These are phyloP conservation scores for Pleurotus pulmonarius DNA, from an alignment of 768 basidiomycete genomes.

Conservation along the genomic window DNA sequence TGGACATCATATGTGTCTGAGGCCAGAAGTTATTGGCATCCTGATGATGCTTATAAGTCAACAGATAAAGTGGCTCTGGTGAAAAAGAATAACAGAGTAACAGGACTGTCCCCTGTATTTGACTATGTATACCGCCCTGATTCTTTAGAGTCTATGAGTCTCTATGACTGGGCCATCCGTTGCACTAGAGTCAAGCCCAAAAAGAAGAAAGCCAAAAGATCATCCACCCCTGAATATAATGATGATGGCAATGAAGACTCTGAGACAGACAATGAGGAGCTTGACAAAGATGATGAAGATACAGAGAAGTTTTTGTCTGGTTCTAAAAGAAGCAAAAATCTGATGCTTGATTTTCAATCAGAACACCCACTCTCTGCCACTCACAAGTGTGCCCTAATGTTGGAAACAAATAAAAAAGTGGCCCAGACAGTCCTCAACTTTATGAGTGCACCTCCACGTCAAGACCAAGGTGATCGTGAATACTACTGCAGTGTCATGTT, in stretches of 20 bases:
- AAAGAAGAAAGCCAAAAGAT: background rate
- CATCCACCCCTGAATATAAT: background rate
- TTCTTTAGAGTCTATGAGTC: slow-evolving; percentile 6
- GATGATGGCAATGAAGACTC: background rate
- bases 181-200: slow-evolving; percentile 1
- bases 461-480: slow-evolving; percentile 26
- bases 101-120: slow-evolving; percentile 17
- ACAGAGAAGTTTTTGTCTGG: too few relatives aligned
- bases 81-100: slow-evolving; percentile 12
- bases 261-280: background rate
- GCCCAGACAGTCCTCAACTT: slow-evolving; percentile 22
- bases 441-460: slow-evolving; percentile 23
- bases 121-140: slow-evolving; percentile 12
- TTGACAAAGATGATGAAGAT: too few relatives aligned
- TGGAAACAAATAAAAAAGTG: background rate
- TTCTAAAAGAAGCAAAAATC: too few relatives aligned
- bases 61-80: slow-evolving; percentile 17
- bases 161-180: slow-evolving; percentile 16
- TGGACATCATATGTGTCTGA: slow-evolving; percentile 14
- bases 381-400: slow-evolving; percentile 7
- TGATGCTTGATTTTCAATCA: too few relatives aligned
- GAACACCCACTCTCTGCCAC: slow-evolving; percentile 9
- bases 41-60: slow-evolving; percentile 3
- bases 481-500: slow-evolving; percentile 29
- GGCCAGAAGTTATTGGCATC: slow-evolving; percentile 9